These are phyloP conservation scores for Nicotiana obtusifolia DNA, from an alignment of 257 asterid genomes.

Conservation along the genomic window DNA sequence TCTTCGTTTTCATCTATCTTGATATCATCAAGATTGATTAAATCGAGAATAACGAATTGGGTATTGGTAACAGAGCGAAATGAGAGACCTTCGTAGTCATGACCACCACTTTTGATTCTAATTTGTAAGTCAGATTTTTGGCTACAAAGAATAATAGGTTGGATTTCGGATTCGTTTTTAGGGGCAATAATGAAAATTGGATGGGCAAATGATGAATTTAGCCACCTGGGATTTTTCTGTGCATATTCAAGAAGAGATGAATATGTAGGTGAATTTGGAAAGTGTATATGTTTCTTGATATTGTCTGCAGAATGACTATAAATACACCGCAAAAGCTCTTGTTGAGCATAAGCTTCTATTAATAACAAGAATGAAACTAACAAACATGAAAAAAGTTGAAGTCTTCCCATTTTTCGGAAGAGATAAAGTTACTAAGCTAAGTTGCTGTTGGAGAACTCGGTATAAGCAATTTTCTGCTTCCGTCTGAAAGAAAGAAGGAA, in stretches of 20 bases:
- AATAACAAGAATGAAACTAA: not conserved
- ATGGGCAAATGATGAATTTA: constrained; percentile 7
- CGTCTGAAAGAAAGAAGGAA: too few relatives aligned
- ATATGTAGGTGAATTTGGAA: constrained; percentile 21
- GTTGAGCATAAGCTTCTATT: not conserved
- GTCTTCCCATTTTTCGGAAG: not conserved
- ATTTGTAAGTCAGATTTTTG: constrained; percentile 9
- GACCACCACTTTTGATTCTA: constrained; percentile 28
- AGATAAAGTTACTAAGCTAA: not conserved
- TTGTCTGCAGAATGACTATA: not conserved
- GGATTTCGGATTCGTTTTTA: constrained; percentile 6
- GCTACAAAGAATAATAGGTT: constrained; percentile 13
- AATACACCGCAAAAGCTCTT: not conserved
- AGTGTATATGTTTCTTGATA: not conserved
- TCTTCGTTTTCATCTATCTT: constrained; percentile 1
- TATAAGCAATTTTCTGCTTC: not conserved
- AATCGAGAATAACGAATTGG: constrained; percentile 18
- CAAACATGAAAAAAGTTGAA: not conserved
- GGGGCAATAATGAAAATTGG: constrained; percentile 19
- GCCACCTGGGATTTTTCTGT: constrained; percentile 32
- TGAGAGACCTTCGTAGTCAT: constrained; percentile 33
- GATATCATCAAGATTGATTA: constrained; percentile 1
- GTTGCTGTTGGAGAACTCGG: not conserved
- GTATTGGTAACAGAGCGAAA: not conserved
- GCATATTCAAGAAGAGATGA: constrained; percentile 16